Percentiles rank a stretch among this genome's conserved stretches.
Conservation (phyloP, 192 early-diverging fungal genomes). For the Coemansia sp. region DNA sequence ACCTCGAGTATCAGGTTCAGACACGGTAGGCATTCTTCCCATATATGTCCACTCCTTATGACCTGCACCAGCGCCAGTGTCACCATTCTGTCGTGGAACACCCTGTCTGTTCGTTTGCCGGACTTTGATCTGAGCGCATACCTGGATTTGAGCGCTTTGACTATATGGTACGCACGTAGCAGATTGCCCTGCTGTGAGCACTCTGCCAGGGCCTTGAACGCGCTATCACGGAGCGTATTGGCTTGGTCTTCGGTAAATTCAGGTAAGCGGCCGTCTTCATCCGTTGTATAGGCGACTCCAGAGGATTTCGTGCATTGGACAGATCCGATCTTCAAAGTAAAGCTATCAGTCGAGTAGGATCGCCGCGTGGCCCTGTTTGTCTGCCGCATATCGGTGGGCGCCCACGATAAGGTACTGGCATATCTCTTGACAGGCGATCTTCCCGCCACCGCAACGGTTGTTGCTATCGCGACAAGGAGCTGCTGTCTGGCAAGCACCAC, state of each 20-base stretch:
- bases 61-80: slow-evolving; percentile 9
- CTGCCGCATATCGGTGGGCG: not conserved
- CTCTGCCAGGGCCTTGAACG: slow-evolving; percentile 2
- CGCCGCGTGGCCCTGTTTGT: not conserved
- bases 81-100: slow-evolving; percentile 23
- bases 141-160: slow-evolving; percentile 3
- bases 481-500: too few relatives aligned
- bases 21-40: slow-evolving; percentile 30
- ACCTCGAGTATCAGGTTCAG: slow-evolving; percentile 31
- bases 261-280: not conserved
- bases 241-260: not conserved
- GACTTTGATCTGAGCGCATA: slow-evolving; percentile 4
- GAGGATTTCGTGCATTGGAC: not conserved
- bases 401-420: not conserved
- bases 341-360: not conserved
- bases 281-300: not conserved
- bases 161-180: slow-evolving; percentile 16
- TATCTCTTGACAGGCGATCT: not conserved
- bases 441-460: too few relatives aligned
- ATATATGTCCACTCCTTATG: slow-evolving; percentile 13
- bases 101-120: slow-evolving; percentile 9
- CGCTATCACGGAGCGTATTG: not conserved
- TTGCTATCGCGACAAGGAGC: too few relatives aligned
- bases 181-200: not conserved
- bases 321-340: not conserved